Evolutionary conservation across 345 rosid genomes (phyloP).

Genomic region (Boechera retrofracta): DNA sequence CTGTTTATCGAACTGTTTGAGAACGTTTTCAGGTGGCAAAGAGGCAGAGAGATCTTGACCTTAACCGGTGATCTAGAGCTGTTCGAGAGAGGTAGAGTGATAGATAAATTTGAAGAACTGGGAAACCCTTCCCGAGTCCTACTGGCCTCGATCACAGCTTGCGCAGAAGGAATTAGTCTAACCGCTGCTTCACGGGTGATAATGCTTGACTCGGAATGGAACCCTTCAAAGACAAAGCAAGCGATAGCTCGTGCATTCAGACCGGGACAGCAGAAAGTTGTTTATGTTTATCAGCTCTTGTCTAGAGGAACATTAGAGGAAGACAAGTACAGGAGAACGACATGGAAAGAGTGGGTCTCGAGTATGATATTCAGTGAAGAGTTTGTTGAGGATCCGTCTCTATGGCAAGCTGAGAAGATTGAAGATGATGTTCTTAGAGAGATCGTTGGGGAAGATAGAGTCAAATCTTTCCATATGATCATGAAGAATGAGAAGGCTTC

Average conservation of each 20-base stretch:
- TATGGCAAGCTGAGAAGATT: constrained; percentile 88
- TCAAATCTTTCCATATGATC: constrained; percentile 92
- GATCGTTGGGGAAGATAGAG: constrained; percentile 79
- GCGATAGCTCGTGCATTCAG: constrained; percentile 94
- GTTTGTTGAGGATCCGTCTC: constrained; percentile 86
- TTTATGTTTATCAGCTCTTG: constrained; percentile 90
- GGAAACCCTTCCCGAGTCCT: constrained; percentile 65
- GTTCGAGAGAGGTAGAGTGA: constrained; percentile 81
- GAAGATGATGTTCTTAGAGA: constrained; percentile 89
- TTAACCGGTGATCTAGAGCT: constrained; percentile 91
- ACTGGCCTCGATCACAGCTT: constrained; percentile 90
- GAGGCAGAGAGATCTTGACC: constrained; percentile 73
- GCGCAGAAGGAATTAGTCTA: constrained; percentile 94
- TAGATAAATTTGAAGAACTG: constrained; percentile 82
- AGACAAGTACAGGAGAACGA: constrained; percentile 86
- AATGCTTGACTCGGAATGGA: constrained; percentile 83
- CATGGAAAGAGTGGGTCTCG: constrained; percentile 99
- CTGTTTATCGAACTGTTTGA: constrained; percentile 71
- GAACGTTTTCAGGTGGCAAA: constrained; percentile 71
- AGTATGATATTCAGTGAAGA: constrained; percentile 96
- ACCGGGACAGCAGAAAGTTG: constrained; percentile 91
- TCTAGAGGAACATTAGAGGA: constrained; percentile 83
- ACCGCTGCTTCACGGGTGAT: constrained; percentile 97
- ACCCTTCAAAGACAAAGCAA: constrained; percentile 96
- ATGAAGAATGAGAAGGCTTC: constrained; percentile 98